A percentile compares a stretch with the other conserved stretches of the same genome.
These are phyloP conservation scores for Fonsecaea multimorphosa DNA, from an alignment of 2,329 filamentous ascomycete species.

Conservation along the genomic window DNA sequence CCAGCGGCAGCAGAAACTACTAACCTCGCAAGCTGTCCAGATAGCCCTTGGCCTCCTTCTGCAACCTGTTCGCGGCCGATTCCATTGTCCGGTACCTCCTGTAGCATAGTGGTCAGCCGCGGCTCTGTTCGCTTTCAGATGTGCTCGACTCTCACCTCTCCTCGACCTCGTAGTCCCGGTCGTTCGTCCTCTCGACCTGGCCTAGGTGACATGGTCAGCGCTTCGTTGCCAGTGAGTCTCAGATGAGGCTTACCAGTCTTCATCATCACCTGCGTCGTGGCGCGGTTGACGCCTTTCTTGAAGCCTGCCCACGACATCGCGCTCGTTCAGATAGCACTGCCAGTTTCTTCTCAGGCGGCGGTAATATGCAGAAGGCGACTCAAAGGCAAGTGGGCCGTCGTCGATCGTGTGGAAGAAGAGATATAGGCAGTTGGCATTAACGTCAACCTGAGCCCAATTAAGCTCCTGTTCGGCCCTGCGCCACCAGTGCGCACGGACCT, in stretches of 20 bases:
- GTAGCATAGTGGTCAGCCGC: conserved; percentile 28
- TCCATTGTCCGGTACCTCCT: conserved; percentile 98
- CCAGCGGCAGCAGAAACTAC: conserved; percentile 31
- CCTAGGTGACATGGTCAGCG: conserved; percentile 55
- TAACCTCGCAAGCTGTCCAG: conserved; percentile 89
- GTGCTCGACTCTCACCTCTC: conserved; percentile 66
- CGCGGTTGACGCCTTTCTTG: conserved; percentile 97
- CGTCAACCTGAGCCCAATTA: background rate
- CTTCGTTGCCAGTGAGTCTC: conserved; percentile 41
- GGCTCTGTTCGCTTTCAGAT: conserved; percentile 1
- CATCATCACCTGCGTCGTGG: conserved; percentile 99
- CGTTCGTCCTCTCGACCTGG: conserved; percentile 97
- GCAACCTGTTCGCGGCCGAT: conserved; percentile 84
- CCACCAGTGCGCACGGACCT: background rate
- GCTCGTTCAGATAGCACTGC: conserved; percentile 17
- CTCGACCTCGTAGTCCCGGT: conserved; percentile 98
- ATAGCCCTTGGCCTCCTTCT: conserved; percentile 98
- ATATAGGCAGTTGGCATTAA: conserved; percentile 3
- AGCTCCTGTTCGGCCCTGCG: background rate
- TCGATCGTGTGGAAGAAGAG: conserved; percentile 18
- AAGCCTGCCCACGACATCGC: conserved; percentile 64
- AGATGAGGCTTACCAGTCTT: conserved; percentile 72
- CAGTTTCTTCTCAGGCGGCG: conserved; percentile 4
- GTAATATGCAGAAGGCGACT: conserved; percentile 22
- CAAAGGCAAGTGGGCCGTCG: conserved; percentile 11